Evolutionary conservation across 1,284 basidiomycete species (phyloP), one percentile per base, ranked within the genome.

Genomic region (Cutaneotrichosporon sp.): DNA sequence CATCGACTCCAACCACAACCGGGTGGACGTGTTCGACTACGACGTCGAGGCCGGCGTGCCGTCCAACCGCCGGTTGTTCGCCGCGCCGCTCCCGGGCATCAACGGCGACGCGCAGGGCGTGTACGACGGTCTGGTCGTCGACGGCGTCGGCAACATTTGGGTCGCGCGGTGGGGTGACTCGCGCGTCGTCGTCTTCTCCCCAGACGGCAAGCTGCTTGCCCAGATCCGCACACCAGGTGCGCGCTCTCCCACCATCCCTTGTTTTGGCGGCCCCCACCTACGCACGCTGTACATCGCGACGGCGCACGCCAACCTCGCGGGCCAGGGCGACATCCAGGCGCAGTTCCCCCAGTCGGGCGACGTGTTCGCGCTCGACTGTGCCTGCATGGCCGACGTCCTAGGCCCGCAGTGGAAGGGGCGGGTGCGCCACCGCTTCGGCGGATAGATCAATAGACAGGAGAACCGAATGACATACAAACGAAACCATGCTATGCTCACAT

Each of bases 101-200:
- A 60, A 54, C n/a, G 29, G 59, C 8, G 65, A 66, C 2, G 62
- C 68, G 2, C 55, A 60, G 25, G 77, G 76, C 9, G 62, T 69
- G 13, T 79, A 72, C 34, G 79, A 81, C 59, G 79, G 79, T 1
- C 65, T 81, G 10, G 71, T 72, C 24, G 68, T 77, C 38, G 79
- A 80, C 56, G 72, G 70, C 1, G 55, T 67, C 0, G 79, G 77
- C 10, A 77, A 76, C 51, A 59, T 81, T 5, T 80, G 77, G 77
- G 74, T 70, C 3, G 77, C 76, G 6, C 60, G 76, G 51, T 80
- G 79, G 78, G 71, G 68, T 38, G 75, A 79, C 54, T 58, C 64
- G 13, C 66, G 74, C 38, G 68, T 80, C 8, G 63, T 80, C n/a
- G 70, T 72, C 22, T 76, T 71, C 60, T 56, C 58, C 1, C 74